Percentiles rank a stretch among this genome's conserved stretches.
phyloP scores from a whole-genome alignment of 108 stramenopile species.

The Cyclostephanos tholiformis region DNA sequence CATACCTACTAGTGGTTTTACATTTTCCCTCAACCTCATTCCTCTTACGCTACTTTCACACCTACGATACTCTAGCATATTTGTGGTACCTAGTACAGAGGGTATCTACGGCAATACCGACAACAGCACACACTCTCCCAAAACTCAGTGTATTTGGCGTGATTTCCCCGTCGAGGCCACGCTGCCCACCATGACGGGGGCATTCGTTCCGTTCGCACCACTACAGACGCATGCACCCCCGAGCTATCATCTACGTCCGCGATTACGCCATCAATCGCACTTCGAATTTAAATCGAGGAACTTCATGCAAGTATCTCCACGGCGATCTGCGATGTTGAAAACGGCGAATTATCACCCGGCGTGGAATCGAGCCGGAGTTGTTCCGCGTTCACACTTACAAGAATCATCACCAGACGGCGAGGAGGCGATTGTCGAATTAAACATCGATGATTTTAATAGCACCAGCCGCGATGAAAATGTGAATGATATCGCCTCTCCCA shows the following conservation, averaged over 20 bases:
- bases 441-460: neutral
- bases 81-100: too few species aligned
- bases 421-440: neutral
- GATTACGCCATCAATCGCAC: neutral
- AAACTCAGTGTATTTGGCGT: too few species aligned
- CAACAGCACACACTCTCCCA: too few species aligned
- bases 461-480: neutral
- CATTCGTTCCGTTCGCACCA: neutral
- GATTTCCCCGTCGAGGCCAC: too few species aligned
- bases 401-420: conserved; percentile 3
- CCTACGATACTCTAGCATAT: too few species aligned
- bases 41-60: too few species aligned
- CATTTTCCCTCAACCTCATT: too few species aligned
- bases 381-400: conserved; percentile 1
- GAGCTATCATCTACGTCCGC: neutral
- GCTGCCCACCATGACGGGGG: neutral
- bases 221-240: neutral
- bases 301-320: neutral
- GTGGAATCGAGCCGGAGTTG: neutral
- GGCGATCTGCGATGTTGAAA: neutral
- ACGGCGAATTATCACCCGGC: neutral
- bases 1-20: too few species aligned
- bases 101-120: too few species aligned
- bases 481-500: neutral
- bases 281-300: too few species aligned